A percentile compares a stretch with the other conserved stretches of the same genome.
Conservation (phyloP, 2,329 filamentous ascomycete genomes). For the Clonostachys rhizophaga region DNA sequence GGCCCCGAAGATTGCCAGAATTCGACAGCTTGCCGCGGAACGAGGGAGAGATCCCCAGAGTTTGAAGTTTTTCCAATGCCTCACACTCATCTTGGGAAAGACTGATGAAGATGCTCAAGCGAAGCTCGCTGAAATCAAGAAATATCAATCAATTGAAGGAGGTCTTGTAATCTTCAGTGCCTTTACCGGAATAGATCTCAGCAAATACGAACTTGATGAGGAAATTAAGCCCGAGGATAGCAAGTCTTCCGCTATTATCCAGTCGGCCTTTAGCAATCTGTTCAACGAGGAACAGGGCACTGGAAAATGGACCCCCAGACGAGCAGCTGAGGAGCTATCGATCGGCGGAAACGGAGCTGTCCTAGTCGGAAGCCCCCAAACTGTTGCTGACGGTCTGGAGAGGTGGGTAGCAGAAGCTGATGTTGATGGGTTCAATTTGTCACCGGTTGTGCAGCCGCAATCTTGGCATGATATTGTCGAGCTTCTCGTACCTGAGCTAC, state of each 20-base stretch:
- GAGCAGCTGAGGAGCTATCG: conserved; percentile 49
- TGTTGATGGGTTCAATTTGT: conserved; percentile 50
- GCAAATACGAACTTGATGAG: conserved; percentile 56
- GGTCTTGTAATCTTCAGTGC: conserved; percentile 61
- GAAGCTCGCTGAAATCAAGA: conserved; percentile 44
- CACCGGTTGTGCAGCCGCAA: conserved; percentile 1
- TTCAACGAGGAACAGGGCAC: conserved; percentile 4
- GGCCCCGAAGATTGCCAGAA: conserved; percentile 13
- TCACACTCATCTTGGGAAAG: conserved; percentile 54
- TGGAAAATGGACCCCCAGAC: conserved; percentile 47
- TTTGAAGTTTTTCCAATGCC: conserved; percentile 49
- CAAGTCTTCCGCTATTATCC: conserved; percentile 42
- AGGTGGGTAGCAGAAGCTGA: conserved; percentile 42
- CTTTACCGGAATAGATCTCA: conserved; percentile 62
- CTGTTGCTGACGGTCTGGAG: conserved; percentile 9
- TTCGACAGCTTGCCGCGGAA: conserved; percentile 17
- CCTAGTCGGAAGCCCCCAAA: conserved; percentile 7
- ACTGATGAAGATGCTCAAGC: conserved; percentile 53
- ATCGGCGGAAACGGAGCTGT: conserved; percentile 30
- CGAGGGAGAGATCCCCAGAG: conserved; percentile 42
- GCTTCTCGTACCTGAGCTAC: conserved; percentile 6
- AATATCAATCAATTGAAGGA: conserved; percentile 55
- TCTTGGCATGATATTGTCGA: conserved; percentile 14
- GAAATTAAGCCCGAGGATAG: conserved; percentile 58
- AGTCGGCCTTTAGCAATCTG: conserved; percentile 10